These are phyloP conservation scores for Fusarium circinatum DNA, from an alignment of 2,329 filamentous ascomycete species.

Conservation along the genomic window DNA sequence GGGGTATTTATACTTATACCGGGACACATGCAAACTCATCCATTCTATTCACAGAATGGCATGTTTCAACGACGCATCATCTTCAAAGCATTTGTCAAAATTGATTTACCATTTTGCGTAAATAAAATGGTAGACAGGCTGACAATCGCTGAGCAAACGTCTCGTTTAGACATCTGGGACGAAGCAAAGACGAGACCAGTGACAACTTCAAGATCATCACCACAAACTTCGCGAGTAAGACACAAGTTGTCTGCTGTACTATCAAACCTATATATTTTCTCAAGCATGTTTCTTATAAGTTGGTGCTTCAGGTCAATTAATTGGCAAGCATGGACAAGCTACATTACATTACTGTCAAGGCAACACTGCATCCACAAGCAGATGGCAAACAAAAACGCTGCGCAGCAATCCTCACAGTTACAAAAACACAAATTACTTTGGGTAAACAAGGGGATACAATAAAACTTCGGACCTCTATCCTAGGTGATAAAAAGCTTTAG, in stretches of 20 bases:
- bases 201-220: background rate
- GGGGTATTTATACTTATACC: background rate
- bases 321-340: background rate
- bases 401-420: accelerated
- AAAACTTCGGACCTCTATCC: too few relatives aligned
- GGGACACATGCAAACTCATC: background rate
- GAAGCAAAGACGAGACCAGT: background rate
- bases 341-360: background rate
- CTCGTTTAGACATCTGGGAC: background rate
- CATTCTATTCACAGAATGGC: background rate
- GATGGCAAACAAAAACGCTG: background rate
- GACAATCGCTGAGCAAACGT: background rate
- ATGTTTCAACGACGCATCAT: accelerated
- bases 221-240: background rate
- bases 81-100: accelerated
- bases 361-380: background rate
- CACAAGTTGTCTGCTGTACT: too few relatives aligned
- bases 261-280: background rate
- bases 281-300: accelerated
- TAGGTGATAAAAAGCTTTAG: too few relatives aligned
- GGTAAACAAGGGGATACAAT: background rate
- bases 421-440: background rate
- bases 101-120: background rate
- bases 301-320: background rate
- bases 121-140: background rate